A percentile compares a stretch with the other conserved stretches of the same genome.
Conservation (phyloP, 495 filamentous ascomycete genomes). For the Lophiostoma macrostomum region DNA sequence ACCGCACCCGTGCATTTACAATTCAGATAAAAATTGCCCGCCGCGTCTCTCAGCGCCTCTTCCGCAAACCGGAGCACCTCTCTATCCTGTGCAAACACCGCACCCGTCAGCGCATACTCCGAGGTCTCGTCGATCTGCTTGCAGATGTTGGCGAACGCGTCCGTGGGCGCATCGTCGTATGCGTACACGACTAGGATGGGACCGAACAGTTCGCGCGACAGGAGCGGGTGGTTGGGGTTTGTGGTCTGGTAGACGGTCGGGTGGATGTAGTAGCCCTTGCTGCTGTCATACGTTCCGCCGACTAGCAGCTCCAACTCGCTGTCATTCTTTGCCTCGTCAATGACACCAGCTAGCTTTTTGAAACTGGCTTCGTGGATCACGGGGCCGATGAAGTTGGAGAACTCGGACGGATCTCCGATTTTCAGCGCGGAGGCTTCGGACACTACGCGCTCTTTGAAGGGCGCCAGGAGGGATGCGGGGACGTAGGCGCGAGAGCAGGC, state of each 20-base stretch:
- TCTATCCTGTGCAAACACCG: slow-evolving; percentile 43
- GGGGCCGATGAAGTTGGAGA: slow-evolving; percentile 44
- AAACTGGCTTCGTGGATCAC: slow-evolving; percentile 45
- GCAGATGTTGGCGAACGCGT: slow-evolving; percentile 37
- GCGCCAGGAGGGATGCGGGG: slow-evolving; percentile 38
- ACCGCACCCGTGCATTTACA: slow-evolving; percentile 44
- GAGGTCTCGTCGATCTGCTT: slow-evolving; percentile 39
- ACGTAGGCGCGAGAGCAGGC: slow-evolving; percentile 42
- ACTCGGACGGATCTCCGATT: slow-evolving; percentile 40
- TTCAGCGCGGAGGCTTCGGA: slow-evolving; percentile 40
- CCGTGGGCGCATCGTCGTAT: slow-evolving; percentile 51
- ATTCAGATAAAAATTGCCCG: slow-evolving; percentile 47
- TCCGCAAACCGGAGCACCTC: slow-evolving; percentile 39
- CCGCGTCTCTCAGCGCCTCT: slow-evolving; percentile 40
- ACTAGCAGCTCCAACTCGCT: slow-evolving; percentile 58
- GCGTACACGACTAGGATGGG: slow-evolving; percentile 59
- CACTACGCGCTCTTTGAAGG: slow-evolving; percentile 38
- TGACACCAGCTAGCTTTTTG: slow-evolving; percentile 43
- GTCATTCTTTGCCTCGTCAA: slow-evolving; percentile 63
- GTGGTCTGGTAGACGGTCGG: slow-evolving; percentile 64
- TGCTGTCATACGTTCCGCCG: slow-evolving; percentile 59
- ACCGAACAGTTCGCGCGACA: slow-evolving; percentile 63
- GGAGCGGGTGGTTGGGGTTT: slow-evolving; percentile 61
- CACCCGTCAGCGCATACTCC: slow-evolving; percentile 44
- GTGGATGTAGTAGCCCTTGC: slow-evolving; percentile 63